Evolutionary conservation across 768 basidiomycete genomes (phyloP).

Genomic region (Dioszegia aurantiaca): DNA sequence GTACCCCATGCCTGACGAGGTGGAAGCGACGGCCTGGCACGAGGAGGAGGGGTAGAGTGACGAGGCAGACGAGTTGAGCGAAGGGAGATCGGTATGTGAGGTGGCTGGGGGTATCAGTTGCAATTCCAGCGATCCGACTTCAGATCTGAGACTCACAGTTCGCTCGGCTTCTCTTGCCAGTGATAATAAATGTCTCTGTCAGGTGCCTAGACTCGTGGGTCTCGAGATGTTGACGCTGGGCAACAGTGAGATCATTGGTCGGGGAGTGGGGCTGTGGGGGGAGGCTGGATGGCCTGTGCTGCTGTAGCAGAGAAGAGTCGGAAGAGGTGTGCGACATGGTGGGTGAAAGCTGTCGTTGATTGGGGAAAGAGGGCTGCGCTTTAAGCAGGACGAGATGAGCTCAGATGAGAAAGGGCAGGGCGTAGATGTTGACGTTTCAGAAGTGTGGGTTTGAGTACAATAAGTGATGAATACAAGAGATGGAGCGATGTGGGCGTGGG

Average conservation of each 20-base stretch:
- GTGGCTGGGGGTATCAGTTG: neutral
- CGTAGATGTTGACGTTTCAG: neutral
- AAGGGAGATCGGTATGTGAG: conserved; percentile 1
- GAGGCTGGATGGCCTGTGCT: conserved; percentile 14
- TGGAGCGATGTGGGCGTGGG: no score
- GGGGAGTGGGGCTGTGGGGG: conserved; percentile 14
- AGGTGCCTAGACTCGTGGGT: conserved; percentile 12
- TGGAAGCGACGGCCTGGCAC: conserved; percentile 25
- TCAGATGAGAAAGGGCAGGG: neutral
- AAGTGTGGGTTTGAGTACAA: no score
- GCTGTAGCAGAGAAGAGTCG: conserved; percentile 21
- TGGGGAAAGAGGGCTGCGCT: neutral
- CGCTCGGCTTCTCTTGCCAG: conserved; percentile 4
- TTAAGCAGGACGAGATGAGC: no score
- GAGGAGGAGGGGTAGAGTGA: conserved; percentile 1
- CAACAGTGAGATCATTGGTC: neutral
- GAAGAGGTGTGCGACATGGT: conserved; percentile 18
- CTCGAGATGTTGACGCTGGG: conserved; percentile 12
- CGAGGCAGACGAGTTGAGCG: conserved; percentile 6
- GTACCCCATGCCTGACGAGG: conserved; percentile 29
- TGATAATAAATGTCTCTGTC: conserved; percentile 3
- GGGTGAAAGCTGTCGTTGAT: neutral
- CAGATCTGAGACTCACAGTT: conserved; percentile 7
- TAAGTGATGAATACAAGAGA: no score
- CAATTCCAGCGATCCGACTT: neutral